Percentiles rank a stretch among this genome's conserved stretches.
Conservation (phyloP, 2,329 filamentous ascomycete genomes). For the Helminthosporium solani region DNA sequence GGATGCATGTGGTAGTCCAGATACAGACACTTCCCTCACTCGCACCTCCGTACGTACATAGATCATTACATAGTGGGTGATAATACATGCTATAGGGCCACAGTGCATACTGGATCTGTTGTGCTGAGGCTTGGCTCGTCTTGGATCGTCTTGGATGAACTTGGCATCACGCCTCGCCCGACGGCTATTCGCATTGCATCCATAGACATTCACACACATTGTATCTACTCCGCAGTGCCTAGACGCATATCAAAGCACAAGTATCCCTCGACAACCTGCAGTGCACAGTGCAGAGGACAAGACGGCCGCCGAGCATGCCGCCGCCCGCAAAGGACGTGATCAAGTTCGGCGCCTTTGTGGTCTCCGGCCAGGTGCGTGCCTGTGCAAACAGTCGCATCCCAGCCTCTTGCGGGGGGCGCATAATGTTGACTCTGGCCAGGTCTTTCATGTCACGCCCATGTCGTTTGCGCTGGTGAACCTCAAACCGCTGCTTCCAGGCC, state of each 20-base stretch:
- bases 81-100: too few species aligned
- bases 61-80: too few species aligned
- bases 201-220: too few species aligned
- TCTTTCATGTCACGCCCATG: constrained; percentile 79
- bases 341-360: constrained; percentile 48
- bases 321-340: constrained; percentile 44
- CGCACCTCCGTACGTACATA: too few species aligned
- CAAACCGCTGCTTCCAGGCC: constrained; percentile 88
- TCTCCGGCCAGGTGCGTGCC: constrained; percentile 45
- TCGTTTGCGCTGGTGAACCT: constrained; percentile 92
- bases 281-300: neutral
- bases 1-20: too few species aligned
- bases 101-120: too few species aligned
- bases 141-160: neutral
- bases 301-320: constrained; percentile 26
- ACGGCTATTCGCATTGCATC: too few species aligned
- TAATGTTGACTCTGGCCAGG: constrained; percentile 51
- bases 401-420: constrained; percentile 1
- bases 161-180: neutral
- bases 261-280: neutral
- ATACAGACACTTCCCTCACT: too few species aligned
- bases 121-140: too few species aligned
- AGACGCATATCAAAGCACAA: too few species aligned
- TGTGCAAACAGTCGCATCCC: constrained; percentile 9
- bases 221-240: too few species aligned